These are phyloP conservation scores for Verticillium longisporum DNA, from an alignment of 2,329 filamentous ascomycete genomes.

Conservation along the genomic window DNA sequence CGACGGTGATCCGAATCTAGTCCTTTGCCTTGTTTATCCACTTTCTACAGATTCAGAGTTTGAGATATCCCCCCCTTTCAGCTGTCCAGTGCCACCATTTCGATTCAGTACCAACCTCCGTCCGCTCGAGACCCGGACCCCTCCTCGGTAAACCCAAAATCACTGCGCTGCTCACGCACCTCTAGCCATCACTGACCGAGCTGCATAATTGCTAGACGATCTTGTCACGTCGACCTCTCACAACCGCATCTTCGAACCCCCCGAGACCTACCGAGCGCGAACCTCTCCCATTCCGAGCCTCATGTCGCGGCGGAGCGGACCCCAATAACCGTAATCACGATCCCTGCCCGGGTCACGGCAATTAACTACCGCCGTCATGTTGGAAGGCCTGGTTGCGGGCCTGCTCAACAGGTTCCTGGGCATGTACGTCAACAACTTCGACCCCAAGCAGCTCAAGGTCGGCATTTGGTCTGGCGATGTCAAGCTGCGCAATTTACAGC, in stretches of 20 bases:
- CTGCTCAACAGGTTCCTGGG: conserved; percentile 98
- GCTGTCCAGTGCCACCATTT: neutral
- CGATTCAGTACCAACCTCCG: neutral
- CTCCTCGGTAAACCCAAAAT: neutral
- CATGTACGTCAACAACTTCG: conserved; percentile 99
- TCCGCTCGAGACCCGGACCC: neutral
- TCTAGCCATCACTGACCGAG: neutral
- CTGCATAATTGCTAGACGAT: neutral
- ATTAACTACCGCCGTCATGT: conserved; percentile 58
- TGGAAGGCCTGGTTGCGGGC: conserved; percentile 94
- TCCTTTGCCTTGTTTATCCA: neutral
- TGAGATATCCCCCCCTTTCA: neutral
- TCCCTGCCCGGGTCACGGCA: conserved; percentile 70
- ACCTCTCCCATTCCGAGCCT: conserved; percentile 14
- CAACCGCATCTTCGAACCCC: neutral
- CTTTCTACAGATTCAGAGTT: neutral
- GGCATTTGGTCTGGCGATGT: conserved; percentile 99
- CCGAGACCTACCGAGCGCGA: neutral
- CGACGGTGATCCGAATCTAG: neutral
- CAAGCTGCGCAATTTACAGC: conserved; percentile 84
- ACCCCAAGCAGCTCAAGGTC: conserved; percentile 94
- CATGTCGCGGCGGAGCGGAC: neutral
- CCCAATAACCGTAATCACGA: neutral
- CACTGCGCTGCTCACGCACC: neutral
- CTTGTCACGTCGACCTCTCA: neutral